phyloP scores from a whole-genome alignment of 2,329 filamentous ascomycete species.

The Aspergillus brunneoviolaceus region DNA sequence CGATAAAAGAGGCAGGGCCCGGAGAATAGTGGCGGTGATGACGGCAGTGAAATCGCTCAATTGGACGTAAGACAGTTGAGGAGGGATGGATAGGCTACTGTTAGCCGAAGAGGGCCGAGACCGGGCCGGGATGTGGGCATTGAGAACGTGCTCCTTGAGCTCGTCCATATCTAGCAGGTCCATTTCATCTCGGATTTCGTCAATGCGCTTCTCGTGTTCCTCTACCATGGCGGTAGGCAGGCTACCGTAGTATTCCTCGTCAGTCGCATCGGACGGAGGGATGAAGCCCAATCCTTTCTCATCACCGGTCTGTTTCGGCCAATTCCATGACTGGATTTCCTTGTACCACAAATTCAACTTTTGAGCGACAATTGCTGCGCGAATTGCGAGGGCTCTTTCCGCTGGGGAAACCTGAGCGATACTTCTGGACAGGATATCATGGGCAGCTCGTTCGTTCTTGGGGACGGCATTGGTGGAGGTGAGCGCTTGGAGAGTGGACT shows the following conservation, averaged over 20 bases:
- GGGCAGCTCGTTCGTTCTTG: constrained; percentile 36
- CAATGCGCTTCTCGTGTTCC: constrained; percentile 69
- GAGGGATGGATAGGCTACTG: constrained; percentile 44
- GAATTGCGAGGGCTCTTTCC: constrained; percentile 59
- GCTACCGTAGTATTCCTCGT: constrained; percentile 64
- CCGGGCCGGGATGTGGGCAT: constrained; percentile 69
- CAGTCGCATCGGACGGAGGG: constrained; percentile 24
- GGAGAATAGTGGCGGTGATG: constrained; percentile 87
- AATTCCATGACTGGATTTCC: constrained; percentile 60
- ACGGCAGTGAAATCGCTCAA: constrained; percentile 90
- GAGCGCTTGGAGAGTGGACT: constrained; percentile 54
- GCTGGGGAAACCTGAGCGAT: constrained; percentile 56
- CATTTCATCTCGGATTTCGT: constrained; percentile 62
- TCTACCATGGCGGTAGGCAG: constrained; percentile 64
- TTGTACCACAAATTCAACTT: constrained; percentile 58
- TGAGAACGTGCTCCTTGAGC: constrained; percentile 82
- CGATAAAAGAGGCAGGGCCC: constrained; percentile 78
- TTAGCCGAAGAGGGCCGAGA: constrained; percentile 54
- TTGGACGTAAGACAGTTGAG: constrained; percentile 57
- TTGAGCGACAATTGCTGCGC: constrained; percentile 60
- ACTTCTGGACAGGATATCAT: constrained; percentile 47
- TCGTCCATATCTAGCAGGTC: constrained; percentile 59
- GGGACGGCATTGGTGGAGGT: constrained; percentile 43
- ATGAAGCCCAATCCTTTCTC: constrained; percentile 45
- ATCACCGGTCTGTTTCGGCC: constrained; percentile 47